Conservation (phyloP, 2,329 filamentous ascomycete genomes). For the Hymenoscyphus occultus region DNA sequence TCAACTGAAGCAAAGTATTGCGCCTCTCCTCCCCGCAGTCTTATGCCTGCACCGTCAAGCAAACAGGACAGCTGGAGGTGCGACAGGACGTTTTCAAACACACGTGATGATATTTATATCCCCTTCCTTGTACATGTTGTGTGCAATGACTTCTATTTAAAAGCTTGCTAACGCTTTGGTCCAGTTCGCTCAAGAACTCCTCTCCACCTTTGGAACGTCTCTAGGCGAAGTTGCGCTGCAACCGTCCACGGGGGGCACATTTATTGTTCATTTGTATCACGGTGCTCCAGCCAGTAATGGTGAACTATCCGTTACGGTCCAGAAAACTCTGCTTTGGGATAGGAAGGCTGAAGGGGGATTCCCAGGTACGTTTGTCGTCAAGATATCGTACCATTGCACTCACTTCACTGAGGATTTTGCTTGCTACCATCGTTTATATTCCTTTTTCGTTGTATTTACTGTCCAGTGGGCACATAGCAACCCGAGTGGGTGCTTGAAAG, state of each 20-base stretch:
- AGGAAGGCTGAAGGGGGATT: constrained; percentile 84
- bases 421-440: neutral
- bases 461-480: too few relatives aligned
- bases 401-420: neutral
- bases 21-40: constrained; percentile 11
- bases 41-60: neutral
- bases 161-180: neutral
- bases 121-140: neutral
- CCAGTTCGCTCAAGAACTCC: constrained; percentile 89
- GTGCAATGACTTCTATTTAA: neutral
- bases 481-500: too few relatives aligned
- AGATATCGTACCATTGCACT: neutral
- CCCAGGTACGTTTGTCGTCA: constrained; percentile 52
- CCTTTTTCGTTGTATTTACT: too few relatives aligned
- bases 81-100: neutral
- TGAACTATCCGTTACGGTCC: constrained; percentile 28
- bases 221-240: constrained; percentile 87
- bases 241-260: constrained; percentile 80
- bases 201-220: constrained; percentile 82
- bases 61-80: neutral
- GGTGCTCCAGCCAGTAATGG: constrained; percentile 15
- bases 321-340: constrained; percentile 74
- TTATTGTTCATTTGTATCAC: constrained; percentile 65
- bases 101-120: constrained; percentile 10
- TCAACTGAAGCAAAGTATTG: neutral